These are phyloP conservation scores for Entophlyctis helioformis DNA, from an alignment of 192 early-diverging fungal species.

Conservation along the genomic window DNA sequence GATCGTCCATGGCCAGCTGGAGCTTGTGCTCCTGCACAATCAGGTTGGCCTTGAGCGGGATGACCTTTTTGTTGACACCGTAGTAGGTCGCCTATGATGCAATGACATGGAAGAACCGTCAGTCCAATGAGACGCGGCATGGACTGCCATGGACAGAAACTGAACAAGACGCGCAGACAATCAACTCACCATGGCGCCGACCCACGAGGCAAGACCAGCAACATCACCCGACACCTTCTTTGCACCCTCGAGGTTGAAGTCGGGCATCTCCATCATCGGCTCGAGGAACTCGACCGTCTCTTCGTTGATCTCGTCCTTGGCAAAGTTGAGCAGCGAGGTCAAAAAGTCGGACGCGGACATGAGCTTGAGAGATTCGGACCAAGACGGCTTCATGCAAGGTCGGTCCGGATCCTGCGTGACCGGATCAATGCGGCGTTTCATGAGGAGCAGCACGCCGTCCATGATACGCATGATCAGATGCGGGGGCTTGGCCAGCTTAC, in stretches of 20 bases:
- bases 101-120: too few species aligned
- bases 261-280: slow-evolving; percentile 49
- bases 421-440: slow-evolving; percentile 38
- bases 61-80: slow-evolving; percentile 53
- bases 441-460: slow-evolving; percentile 49
- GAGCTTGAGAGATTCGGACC: slow-evolving; percentile 48
- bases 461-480: slow-evolving; percentile 59
- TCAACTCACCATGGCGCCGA: slow-evolving; percentile 47
- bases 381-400: slow-evolving; percentile 47
- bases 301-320: slow-evolving; percentile 56
- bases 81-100: slow-evolving; percentile 49
- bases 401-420: slow-evolving; percentile 47
- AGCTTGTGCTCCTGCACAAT: slow-evolving; percentile 50
- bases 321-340: slow-evolving; percentile 39
- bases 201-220: slow-evolving; percentile 52
- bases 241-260: slow-evolving; percentile 55
- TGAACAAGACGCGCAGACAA: neutral
- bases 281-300: slow-evolving; percentile 50
- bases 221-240: slow-evolving; percentile 59
- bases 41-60: slow-evolving; percentile 54
- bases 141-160: slow-evolving; percentile 2
- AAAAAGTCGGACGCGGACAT: slow-evolving; percentile 51
- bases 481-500: slow-evolving; percentile 53
- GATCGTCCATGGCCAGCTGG: slow-evolving; percentile 39
- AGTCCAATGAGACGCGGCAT: too few species aligned